Evolutionary conservation across 306 rosid species (phyloP), one percentile per base, ranked within the genome.

Genomic region (Datisca glomerata): DNA sequence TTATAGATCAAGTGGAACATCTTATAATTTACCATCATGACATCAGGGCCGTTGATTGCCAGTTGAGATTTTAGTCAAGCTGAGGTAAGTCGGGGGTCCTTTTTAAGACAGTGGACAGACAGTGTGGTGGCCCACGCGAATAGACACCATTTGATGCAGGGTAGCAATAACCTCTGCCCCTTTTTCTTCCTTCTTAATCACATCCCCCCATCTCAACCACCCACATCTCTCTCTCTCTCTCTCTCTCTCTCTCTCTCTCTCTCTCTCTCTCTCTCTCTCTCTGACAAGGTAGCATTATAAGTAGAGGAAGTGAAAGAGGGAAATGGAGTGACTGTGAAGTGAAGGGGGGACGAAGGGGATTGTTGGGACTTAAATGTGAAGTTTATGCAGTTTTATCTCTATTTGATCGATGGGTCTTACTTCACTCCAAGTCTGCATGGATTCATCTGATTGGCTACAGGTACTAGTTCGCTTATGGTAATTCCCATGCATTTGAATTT

Each of bases 391-490:
- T 36, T 21, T 18, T 24, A 3, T 17, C 36, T 24, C 21, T 12
- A 14, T 56, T 57, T 41, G 27, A 37, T 64, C 53, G 53, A 80
- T 84, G 98, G 92, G 86, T 49, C 76, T 84, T 38, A 70, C 82
- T 44, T 70, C 98, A 52, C 77, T 84, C 24, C 93, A 89, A 60
- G 86, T 73, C 51, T 78, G 93, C 78, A 84, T 89, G 86, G 95
- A 89, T 28, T 78, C 96, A 11, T 75, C 98, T 31, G 93, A 84
- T 50, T 89, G 96, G 98, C 61, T 89, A 6, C 98, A 89, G 94
- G 98, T 89, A 79, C 20, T 41, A 29, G 13, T 17, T 18, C 29
- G 18, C 18, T 20, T 3, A 14, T 34, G n/a, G n/a, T 17, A 8
- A 6, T 8, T 8, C 23, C 21, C 46, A 16, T 37, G 46, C 48